Conservation (phyloP, 768 basidiomycete genomes). For the Boletus sp. region DNA sequence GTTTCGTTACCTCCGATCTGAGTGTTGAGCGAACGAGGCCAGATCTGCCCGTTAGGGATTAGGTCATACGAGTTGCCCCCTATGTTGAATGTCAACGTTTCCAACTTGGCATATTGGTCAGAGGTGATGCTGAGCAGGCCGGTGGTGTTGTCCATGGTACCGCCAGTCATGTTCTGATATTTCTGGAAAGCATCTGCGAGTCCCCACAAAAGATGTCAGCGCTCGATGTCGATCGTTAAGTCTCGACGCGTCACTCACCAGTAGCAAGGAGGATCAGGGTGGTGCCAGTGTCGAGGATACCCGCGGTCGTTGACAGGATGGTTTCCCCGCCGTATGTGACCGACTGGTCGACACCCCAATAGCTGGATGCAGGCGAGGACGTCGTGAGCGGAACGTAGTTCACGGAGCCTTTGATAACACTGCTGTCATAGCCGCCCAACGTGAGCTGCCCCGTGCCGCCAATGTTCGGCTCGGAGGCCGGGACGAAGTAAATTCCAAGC, state of each 20-base stretch:
- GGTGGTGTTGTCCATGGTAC: conserved; percentile 17
- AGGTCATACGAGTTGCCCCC: conserved; percentile 11
- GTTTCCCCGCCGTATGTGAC: background rate
- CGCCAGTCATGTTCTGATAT: conserved; percentile 29
- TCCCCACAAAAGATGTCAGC: background rate
- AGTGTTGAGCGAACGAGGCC: conserved; percentile 34
- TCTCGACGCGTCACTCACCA: conserved; percentile 6
- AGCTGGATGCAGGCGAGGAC: conserved; percentile 23
- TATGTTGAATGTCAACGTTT: conserved; percentile 26
- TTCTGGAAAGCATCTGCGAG: conserved; percentile 19
- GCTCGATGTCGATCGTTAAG: too few species aligned
- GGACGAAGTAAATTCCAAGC: conserved; percentile 34
- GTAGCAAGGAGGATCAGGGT: conserved; percentile 29
- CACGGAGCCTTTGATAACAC: conserved; percentile 5
- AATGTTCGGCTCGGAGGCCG: conserved; percentile 2
- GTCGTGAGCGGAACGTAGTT: conserved; percentile 24
- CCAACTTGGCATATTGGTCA: conserved; percentile 20
- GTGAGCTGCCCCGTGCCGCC: conserved; percentile 23
- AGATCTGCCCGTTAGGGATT: conserved; percentile 32
- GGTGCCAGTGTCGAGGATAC: conserved; percentile 28
- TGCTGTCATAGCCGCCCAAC: conserved; percentile 24
- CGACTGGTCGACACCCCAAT: conserved; percentile 20
- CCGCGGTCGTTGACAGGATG: conserved; percentile 10
- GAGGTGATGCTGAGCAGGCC: conserved; percentile 26
- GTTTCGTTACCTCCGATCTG: conserved; percentile 25